These are phyloP conservation scores for Cryptosporidium meleagridis DNA, from an alignment of 169 alveolate species.

Conservation along the genomic window DNA sequence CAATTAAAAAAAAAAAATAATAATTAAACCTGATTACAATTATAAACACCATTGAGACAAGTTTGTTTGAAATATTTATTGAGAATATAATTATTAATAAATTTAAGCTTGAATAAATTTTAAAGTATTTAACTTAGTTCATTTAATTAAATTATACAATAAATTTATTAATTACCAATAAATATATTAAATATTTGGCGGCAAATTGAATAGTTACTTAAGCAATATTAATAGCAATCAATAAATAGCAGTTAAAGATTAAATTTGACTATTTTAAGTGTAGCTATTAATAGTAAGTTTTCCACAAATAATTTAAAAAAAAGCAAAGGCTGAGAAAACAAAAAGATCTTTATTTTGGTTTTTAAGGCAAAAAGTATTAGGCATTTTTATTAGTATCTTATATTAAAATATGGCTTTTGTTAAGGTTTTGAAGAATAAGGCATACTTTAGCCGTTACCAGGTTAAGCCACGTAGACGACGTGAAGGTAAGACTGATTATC, in stretches of 20 bases:
- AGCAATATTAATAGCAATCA: background rate
- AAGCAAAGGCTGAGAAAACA: background rate
- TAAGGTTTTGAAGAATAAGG: conserved; percentile 96
- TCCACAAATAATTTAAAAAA: background rate
- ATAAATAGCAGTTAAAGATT: background rate
- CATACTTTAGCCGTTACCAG: conserved; percentile 99
- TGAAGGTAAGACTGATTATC: conserved; percentile 99
- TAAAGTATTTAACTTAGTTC: no score
- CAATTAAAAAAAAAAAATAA: background rate
- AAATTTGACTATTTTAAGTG: background rate
- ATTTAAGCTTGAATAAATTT: background rate
- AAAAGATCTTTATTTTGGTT: background rate
- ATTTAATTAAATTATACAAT: background rate
- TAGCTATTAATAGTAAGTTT: background rate
- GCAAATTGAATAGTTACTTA: background rate
- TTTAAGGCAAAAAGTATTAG: conserved; percentile 30
- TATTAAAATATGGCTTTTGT: conserved; percentile 94
- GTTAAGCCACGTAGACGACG: conserved; percentile 99
- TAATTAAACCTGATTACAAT: background rate
- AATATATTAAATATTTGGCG: background rate
- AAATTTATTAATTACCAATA: background rate
- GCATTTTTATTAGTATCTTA: conserved; percentile 33
- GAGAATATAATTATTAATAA: background rate
- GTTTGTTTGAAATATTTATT: background rate
- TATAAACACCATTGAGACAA: conserved; percentile 1